phyloP scores from a whole-genome alignment of 441 rosid genomes.

The Eutrema salsugineum region DNA sequence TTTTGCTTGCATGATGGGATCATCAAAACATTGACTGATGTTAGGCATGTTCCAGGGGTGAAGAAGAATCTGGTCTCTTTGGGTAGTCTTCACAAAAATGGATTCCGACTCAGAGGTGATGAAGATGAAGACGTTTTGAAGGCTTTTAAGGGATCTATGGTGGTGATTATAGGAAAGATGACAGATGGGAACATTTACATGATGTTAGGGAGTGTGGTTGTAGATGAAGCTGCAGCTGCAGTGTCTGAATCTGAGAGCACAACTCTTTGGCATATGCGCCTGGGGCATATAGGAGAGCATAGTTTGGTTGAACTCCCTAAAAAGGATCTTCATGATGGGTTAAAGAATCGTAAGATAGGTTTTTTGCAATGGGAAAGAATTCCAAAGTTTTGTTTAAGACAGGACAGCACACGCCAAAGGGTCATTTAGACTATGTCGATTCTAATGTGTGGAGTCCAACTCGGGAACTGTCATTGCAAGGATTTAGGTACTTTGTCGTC shows the following conservation, averaged over 20 bases:
- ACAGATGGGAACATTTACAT: neutral
- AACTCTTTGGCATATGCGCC: neutral
- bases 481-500: neutral
- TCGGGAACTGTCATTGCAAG: neutral
- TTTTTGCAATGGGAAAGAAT: too few species aligned
- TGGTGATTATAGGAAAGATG: too few species aligned
- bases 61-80: neutral
- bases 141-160: neutral
- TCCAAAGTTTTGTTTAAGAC: neutral
- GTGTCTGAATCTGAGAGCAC: too few species aligned
- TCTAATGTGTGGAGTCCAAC: neutral
- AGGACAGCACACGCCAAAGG: neutral
- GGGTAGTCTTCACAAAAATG: neutral
- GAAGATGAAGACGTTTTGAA: neutral
- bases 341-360: too few species aligned
- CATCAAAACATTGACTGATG: neutral
- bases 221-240: too few species aligned
- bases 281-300: neutral
- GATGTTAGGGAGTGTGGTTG: neutral
- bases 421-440: neutral
- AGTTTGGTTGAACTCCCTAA: too few species aligned
- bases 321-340: too few species aligned
- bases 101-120: neutral
- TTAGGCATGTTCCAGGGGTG: neutral
- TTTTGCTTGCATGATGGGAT: neutral